These are phyloP conservation scores for Amanita phalloides DNA, from an alignment of 768 basidiomycete species.

Conservation along the genomic window DNA sequence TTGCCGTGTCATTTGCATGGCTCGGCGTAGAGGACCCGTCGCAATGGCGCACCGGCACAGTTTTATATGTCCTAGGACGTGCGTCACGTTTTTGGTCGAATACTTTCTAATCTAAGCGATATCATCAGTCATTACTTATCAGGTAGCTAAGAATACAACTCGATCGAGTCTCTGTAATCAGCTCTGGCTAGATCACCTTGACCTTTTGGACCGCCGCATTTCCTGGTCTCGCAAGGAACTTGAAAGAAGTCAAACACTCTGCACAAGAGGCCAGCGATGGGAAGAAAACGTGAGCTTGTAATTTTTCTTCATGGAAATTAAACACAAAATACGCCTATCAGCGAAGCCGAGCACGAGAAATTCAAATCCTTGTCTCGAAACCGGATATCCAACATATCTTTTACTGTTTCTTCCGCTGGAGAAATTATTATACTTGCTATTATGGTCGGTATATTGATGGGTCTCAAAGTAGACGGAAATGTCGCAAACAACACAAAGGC, in stretches of 20 bases:
- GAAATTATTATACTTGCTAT: conserved; percentile 61
- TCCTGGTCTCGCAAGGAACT: conserved; percentile 60
- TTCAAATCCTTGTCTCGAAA: conserved; percentile 61
- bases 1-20: conserved; percentile 69
- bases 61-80: conserved; percentile 56
- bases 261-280: conserved; percentile 25
- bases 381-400: conserved; percentile 66
- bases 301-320: not conserved
- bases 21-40: conserved; percentile 58
- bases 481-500: conserved; percentile 66
- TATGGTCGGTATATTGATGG: conserved; percentile 70
- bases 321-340: conserved; percentile 10
- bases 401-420: conserved; percentile 57
- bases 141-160: conserved; percentile 23
- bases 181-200: conserved; percentile 38
- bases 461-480: conserved; percentile 46
- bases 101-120: conserved; percentile 1
- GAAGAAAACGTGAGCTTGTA: conserved; percentile 32
- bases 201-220: conserved; percentile 84
- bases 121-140: conserved; percentile 56
- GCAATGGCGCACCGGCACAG: conserved; percentile 52
- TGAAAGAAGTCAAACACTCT: conserved; percentile 57
- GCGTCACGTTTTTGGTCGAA: conserved; percentile 14
- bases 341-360: conserved; percentile 37
- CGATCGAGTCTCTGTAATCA: not conserved